Evolutionary conservation across 2,329 filamentous ascomycete genomes (phyloP), one percentile per base, ranked within the genome.

Genomic region (Apiospora aurea): DNA sequence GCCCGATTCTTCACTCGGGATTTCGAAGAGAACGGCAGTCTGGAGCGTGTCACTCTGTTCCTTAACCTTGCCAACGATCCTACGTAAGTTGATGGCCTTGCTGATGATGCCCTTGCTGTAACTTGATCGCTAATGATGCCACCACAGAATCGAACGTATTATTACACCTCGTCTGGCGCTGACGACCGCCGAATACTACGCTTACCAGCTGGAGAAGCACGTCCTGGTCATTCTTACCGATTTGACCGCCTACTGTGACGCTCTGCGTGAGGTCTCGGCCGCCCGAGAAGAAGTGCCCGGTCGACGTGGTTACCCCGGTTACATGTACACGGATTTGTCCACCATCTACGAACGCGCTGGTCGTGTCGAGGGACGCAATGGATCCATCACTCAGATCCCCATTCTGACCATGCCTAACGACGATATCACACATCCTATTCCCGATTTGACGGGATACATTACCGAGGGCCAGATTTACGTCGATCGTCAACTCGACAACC

Each of bases 301-400:
- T 89, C 96, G 96, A 84, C 96, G 96, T 91, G 96, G 96, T 90
- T 99, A 96, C 87, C 96, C 96, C 70, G 96, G 96, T 94, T 99
- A 99, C 90, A 99, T 99, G 96, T 99, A 99, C 89, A 99, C 96
- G 78, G 97, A 99, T 91, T 93, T 99, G 91, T 98, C 96, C 73
- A 99, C 96, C 81, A 98, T 99, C 80, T 99, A 99, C 88, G 96
- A 99, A 86, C 95, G 96, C 87, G 96, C 96, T 78, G 96, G 96
- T 81, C 96, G 96, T 93, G 96, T 99, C 69, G 88, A 94, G 80
- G 97, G 97, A 78, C 94, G 97, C 78, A 98, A 98, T 80, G 96
- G 97, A 73, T 99, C 96, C 79, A 99, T 99, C 79, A 99, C 97
- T 26, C 96, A 99, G 86, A 98, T 99, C 79, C 96, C 96, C 73